These are phyloP conservation scores for Leishmania tropica DNA, from an alignment of 208 protist species.

Conservation along the genomic window DNA sequence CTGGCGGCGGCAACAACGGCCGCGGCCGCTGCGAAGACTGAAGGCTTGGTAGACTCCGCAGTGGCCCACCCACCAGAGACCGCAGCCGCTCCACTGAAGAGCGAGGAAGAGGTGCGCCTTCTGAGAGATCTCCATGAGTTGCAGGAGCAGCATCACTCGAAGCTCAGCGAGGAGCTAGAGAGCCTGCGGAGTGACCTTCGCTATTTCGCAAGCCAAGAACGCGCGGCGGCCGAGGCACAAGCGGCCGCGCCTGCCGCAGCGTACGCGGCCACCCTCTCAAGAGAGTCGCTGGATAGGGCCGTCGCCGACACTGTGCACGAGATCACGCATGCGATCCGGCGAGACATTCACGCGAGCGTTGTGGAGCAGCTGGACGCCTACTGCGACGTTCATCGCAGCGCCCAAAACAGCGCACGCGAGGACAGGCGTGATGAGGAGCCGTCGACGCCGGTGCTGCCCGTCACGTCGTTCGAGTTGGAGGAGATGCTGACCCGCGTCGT, in stretches of 20 bases:
- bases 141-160: constrained; percentile 18
- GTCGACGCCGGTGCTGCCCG: constrained; percentile 28
- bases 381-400: constrained; percentile 28
- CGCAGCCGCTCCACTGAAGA: background rate
- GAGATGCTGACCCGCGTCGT: constrained; percentile 34
- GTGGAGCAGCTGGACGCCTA: constrained; percentile 29
- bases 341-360: constrained; percentile 16
- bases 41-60: background rate
- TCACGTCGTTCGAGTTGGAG: constrained; percentile 36
- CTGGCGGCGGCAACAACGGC: background rate
- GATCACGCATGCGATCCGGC: constrained; percentile 1
- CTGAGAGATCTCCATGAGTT: constrained; percentile 13
- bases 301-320: constrained; percentile 1
- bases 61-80: background rate
- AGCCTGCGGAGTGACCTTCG: constrained; percentile 14
- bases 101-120: constrained; percentile 17
- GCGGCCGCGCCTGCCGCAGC: background rate
- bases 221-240: background rate
- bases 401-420: background rate
- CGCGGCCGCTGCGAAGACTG: background rate
- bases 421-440: background rate
- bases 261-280: background rate
- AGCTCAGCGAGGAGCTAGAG: constrained; percentile 2
- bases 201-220: background rate
- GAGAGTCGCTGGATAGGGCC: constrained; percentile 5